Percentiles rank a stretch among this genome's conserved stretches.
Evolutionary conservation across 2,329 filamentous ascomycete genomes (phyloP).

Genomic region (Diaporthe longicolla): DNA sequence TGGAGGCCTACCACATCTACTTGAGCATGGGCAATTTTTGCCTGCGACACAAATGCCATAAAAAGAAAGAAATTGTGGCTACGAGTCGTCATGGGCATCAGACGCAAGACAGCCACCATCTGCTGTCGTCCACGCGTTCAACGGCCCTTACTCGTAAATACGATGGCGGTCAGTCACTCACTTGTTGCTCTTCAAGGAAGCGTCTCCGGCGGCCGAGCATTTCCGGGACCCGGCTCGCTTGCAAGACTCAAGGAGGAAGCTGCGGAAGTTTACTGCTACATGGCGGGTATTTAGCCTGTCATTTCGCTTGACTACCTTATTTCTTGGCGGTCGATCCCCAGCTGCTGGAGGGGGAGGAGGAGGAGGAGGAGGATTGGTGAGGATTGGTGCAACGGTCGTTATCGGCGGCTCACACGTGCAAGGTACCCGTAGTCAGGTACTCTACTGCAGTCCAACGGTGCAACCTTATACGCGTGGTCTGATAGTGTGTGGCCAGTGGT

Average conservation of each 20-base stretch:
- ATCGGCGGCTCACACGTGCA: neutral
- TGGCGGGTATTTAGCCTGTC: constrained; percentile 26
- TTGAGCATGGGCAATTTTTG: neutral
- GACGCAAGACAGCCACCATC: neutral
- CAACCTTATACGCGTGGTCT: neutral
- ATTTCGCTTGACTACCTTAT: constrained; percentile 19
- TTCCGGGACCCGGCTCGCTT: constrained; percentile 16
- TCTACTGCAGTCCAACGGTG: no score
- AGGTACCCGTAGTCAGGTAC: no score
- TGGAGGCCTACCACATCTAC: constrained; percentile 22
- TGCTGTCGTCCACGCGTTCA: neutral
- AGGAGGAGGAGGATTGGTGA: no score
- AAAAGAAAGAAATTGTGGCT: constrained; percentile 1
- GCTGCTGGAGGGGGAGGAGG: neutral
- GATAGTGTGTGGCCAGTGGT: neutral
- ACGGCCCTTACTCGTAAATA: constrained; percentile 16
- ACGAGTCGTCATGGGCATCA: constrained; percentile 1
- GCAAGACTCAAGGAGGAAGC: constrained; percentile 9
- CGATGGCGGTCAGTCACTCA: neutral
- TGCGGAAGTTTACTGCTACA: constrained; percentile 13
- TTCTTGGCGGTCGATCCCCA: constrained; percentile 26
- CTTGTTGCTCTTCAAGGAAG: neutral
- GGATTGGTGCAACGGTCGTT: neutral
- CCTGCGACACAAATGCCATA: neutral
- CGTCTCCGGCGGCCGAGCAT: constrained; percentile 10